Evolutionary conservation across 495 filamentous ascomycete genomes (phyloP).

Genomic region (Podospora conica): DNA sequence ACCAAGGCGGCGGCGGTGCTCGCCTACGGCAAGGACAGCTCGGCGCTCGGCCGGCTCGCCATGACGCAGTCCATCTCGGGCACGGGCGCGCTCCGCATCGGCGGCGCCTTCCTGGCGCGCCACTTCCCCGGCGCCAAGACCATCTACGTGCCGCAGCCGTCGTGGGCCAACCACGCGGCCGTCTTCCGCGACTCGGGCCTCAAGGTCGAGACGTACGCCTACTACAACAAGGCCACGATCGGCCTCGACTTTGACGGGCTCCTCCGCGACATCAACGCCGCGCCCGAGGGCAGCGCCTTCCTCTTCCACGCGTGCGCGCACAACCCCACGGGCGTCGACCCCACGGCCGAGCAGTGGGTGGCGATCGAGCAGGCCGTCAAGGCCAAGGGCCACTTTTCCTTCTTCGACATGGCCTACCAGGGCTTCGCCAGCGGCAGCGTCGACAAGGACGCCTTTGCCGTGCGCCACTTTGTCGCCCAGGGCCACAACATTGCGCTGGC

Average conservation of each 20-base stretch:
- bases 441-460: conserved; percentile 84
- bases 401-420: conserved; percentile 99
- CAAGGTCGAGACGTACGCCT: conserved; percentile 87
- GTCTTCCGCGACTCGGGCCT: conserved; percentile 92
- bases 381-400: conserved; percentile 81
- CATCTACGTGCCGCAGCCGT: conserved; percentile 91
- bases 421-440: conserved; percentile 93
- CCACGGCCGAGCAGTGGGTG: conserved; percentile 87
- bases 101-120: conserved; percentile 83
- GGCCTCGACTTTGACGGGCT: conserved; percentile 95
- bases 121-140: conserved; percentile 87
- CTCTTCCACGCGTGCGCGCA: conserved; percentile 96
- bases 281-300: conserved; percentile 80
- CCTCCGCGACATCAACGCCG: conserved; percentile 82
- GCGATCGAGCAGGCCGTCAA: conserved; percentile 86
- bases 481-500: conserved; percentile 84
- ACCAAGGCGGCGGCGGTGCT: conserved; percentile 84
- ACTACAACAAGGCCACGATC: conserved; percentile 99
- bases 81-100: conserved; percentile 91
- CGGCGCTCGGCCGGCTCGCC: conserved; percentile 72
- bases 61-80: conserved; percentile 98
- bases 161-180: conserved; percentile 97
- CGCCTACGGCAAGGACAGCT: conserved; percentile 77
- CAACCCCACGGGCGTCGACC: conserved; percentile 97
- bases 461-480: conserved; percentile 85